These are phyloP conservation scores for Albugo laibachii DNA, from an alignment of 352 stramenopile genomes.

Conservation along the genomic window DNA sequence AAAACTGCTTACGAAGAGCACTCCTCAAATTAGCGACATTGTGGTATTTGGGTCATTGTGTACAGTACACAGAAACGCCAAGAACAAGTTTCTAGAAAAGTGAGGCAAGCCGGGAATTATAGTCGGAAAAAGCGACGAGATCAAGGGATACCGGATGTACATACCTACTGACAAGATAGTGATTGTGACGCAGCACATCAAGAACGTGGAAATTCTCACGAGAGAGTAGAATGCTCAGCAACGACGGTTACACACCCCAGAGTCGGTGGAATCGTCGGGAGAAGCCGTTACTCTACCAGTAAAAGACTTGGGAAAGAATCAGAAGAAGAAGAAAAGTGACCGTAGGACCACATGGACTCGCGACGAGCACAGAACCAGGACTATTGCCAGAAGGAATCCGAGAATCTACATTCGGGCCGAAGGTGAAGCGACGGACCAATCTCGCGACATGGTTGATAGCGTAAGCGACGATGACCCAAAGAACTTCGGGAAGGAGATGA, in stretches of 20 bases:
- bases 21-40: neutral
- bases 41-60: neutral
- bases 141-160: neutral
- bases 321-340: neutral
- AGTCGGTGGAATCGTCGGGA: neutral
- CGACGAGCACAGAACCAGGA: neutral
- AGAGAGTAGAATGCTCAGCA: constrained; percentile 2
- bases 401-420: neutral
- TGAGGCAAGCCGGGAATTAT: neutral
- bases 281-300: neutral
- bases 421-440: neutral
- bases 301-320: neutral
- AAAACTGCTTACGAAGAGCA: neutral
- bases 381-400: neutral
- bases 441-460: neutral
- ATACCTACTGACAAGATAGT: neutral
- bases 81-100: neutral
- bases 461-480: neutral
- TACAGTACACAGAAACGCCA: neutral
- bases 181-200: neutral
- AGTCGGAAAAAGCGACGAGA: neutral
- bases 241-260: neutral
- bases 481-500: too few species aligned
- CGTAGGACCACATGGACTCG: neutral
- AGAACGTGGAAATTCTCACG: neutral